These are phyloP conservation scores for Trichoderma koningiopsis DNA, from an alignment of 2,329 filamentous ascomycete genomes.

Conservation along the genomic window DNA sequence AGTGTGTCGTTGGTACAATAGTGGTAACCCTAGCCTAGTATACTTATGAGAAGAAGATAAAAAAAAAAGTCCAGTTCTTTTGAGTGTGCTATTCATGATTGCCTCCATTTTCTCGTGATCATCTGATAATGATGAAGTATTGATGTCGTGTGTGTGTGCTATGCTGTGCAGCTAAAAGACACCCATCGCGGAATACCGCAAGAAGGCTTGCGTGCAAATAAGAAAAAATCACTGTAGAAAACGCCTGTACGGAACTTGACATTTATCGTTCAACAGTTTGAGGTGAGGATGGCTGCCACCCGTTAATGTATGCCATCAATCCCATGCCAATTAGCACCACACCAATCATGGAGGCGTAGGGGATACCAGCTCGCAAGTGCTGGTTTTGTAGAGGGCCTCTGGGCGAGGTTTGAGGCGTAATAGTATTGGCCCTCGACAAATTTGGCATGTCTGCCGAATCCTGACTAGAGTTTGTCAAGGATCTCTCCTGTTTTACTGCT, in stretches of 20 bases:
- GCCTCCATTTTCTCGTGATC: slow-evolving; percentile 38
- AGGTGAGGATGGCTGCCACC: slow-evolving; percentile 62
- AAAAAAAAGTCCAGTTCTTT: slow-evolving; percentile 28
- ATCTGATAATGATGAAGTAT: slow-evolving; percentile 29
- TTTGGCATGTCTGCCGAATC: slow-evolving; percentile 45
- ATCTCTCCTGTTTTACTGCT: slow-evolving; percentile 27
- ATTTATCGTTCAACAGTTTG: slow-evolving; percentile 40
- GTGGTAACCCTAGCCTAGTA: slow-evolving; percentile 29
- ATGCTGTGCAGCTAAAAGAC: slow-evolving; percentile 30
- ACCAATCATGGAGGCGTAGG: slow-evolving; percentile 80
- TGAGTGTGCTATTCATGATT: slow-evolving; percentile 38
- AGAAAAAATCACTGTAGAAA: background rate
- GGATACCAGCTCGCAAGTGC: slow-evolving; percentile 57
- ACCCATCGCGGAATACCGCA: slow-evolving; percentile 14
- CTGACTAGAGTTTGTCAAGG: slow-evolving; percentile 34
- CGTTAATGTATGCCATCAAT: slow-evolving; percentile 84
- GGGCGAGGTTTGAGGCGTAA: slow-evolving; percentile 48
- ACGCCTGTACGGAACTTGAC: slow-evolving; percentile 1
- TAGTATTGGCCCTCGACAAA: slow-evolving; percentile 52
- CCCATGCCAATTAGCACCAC: slow-evolving; percentile 81
- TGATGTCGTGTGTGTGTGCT: slow-evolving; percentile 33
- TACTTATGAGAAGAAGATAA: slow-evolving; percentile 36
- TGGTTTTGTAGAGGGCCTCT: slow-evolving; percentile 48
- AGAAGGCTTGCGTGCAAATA: slow-evolving; percentile 10
- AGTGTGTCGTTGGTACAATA: slow-evolving; percentile 23